phyloP scores from a whole-genome alignment of 2,329 filamentous ascomycete species.

The Calonectria ilicicola region DNA sequence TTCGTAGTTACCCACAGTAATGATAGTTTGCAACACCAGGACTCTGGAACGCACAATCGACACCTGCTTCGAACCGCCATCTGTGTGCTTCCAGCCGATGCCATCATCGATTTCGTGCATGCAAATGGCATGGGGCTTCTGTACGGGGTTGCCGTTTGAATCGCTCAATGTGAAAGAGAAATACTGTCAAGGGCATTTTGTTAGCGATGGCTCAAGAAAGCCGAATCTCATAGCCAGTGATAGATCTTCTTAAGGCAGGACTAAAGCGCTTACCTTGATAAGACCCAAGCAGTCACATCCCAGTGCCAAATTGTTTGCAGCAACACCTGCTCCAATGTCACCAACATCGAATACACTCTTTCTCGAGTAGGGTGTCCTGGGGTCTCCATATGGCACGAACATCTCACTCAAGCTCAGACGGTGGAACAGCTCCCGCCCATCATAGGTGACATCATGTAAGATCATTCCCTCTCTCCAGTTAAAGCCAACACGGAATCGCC shows the following conservation, averaged over 20 bases:
- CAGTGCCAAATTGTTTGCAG: too few relatives aligned
- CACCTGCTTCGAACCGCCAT: constrained; percentile 71
- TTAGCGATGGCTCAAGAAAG: too few relatives aligned
- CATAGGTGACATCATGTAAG: constrained; percentile 77
- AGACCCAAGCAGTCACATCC: too few relatives aligned
- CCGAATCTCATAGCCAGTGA: too few relatives aligned
- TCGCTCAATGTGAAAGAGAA: constrained; percentile 69
- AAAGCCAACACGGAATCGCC: constrained; percentile 77
- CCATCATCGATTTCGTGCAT: constrained; percentile 79
- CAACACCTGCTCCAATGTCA: too few relatives aligned
- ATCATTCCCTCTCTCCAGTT: constrained; percentile 78
- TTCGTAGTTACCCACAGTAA: constrained; percentile 60
- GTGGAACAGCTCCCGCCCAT: constrained; percentile 74
- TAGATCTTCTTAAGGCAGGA: too few relatives aligned
- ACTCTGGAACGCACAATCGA: constrained; percentile 71
- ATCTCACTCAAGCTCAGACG: constrained; percentile 77
- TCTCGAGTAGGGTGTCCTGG: too few relatives aligned
- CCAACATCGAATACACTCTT: too few relatives aligned
- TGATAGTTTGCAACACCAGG: constrained; percentile 76
- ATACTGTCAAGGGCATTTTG: constrained; percentile 53
- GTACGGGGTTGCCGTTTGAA: constrained; percentile 63
- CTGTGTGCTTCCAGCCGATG: constrained; percentile 80
- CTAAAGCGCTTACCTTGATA: too few relatives aligned
- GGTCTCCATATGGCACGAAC: constrained; percentile 73
- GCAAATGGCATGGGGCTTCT: constrained; percentile 71